Base-by-base conservation (phyloP, 2,329 filamentous ascomycete species). In the Pseudogymnoascus sp. region DNA sequence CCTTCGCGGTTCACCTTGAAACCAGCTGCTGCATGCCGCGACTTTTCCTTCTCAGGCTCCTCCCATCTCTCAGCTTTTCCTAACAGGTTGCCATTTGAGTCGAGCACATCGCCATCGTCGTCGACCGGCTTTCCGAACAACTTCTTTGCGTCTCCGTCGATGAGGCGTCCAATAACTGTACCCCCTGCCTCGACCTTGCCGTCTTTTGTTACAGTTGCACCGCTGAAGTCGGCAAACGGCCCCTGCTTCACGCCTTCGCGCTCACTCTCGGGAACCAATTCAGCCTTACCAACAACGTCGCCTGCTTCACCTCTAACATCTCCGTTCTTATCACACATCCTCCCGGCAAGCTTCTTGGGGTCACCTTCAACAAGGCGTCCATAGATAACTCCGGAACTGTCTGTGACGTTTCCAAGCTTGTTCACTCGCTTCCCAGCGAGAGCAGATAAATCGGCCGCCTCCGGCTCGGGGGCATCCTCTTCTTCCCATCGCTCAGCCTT, bases 101-200 rank as follows among this genome's bases (percentile, higher is more conserved):
- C 90, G 61, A 89, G 79, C 32, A 95, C 85, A 62, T 94, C 90
- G 37, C 90, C 90, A 65, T 95, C 90, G 64, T 90, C 86, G 62
- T 94, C 90, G 16, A 94, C 90, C 7, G 78, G 69, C 54, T 89
- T 87, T 14, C 90, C 90, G 37, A 86, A 83, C 1, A 95, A 80
- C 59, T 79, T 77, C 79, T 90, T 91, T 35, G 81, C 72, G 60
- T 95, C 88, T 2, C 90, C 90, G 54, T 85, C 82, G 3, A 81
- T 77, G 38, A 93, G 80, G 41, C 86, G 79, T 20, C 90, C 90
- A 57, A 94, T 88, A 22, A 88, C 79, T 64, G 89, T 84, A 35
- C 88, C 89, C 58, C 82, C 77, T 0, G 80, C 76, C 7, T 87
- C 87, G 41, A 87, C 80, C 63, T 84, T 87, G 59, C 87, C 87